phyloP scores from a whole-genome alignment of 176 grass and related monocot genomes.

The Musa troglodytarum region DNA sequence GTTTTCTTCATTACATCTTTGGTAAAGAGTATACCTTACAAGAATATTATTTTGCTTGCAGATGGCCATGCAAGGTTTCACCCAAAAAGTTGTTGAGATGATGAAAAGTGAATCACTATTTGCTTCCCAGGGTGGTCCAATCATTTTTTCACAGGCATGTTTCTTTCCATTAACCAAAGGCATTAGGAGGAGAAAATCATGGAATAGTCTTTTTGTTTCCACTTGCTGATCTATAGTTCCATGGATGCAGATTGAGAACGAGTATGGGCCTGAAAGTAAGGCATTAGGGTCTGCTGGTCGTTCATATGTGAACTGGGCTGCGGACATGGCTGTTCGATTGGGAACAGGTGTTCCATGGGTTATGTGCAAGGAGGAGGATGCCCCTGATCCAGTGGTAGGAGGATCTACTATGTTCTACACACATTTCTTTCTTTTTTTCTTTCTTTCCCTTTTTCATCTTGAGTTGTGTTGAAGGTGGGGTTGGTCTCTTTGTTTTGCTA shows the following conservation, averaged over 20 bases:
- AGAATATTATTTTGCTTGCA: slow-evolving; percentile 28
- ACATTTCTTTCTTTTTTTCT: not conserved
- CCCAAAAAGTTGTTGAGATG: slow-evolving; percentile 78
- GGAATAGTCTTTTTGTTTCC: not conserved
- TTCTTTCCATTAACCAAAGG: not conserved
- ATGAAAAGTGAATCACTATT: slow-evolving; percentile 90
- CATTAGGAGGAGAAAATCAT: not conserved
- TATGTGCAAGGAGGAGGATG: slow-evolving; percentile 99
- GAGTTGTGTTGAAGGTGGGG: not conserved
- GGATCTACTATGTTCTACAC: slow-evolving; percentile 1
- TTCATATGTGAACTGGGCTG: slow-evolving; percentile 87
- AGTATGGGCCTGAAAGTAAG: slow-evolving; percentile 82
- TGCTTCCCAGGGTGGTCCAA: slow-evolving; percentile 93
- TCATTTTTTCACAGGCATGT: slow-evolving; percentile 94
- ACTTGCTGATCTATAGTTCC: slow-evolving; percentile 3
- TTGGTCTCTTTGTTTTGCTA: not conserved
- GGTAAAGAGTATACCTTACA: not conserved
- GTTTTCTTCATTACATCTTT: not conserved
- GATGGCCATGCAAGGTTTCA: slow-evolving; percentile 92
- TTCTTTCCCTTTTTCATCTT: not conserved
- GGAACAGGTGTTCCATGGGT: slow-evolving; percentile 93
- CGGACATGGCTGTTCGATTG: slow-evolving; percentile 76
- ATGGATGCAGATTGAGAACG: slow-evolving; percentile 83
- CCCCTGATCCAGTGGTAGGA: slow-evolving; percentile 92
- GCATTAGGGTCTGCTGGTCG: slow-evolving; percentile 60